Evolutionary conservation across 2,329 filamentous ascomycete genomes (phyloP).

Genomic region (Phaeosphaeriaceae sp.): DNA sequence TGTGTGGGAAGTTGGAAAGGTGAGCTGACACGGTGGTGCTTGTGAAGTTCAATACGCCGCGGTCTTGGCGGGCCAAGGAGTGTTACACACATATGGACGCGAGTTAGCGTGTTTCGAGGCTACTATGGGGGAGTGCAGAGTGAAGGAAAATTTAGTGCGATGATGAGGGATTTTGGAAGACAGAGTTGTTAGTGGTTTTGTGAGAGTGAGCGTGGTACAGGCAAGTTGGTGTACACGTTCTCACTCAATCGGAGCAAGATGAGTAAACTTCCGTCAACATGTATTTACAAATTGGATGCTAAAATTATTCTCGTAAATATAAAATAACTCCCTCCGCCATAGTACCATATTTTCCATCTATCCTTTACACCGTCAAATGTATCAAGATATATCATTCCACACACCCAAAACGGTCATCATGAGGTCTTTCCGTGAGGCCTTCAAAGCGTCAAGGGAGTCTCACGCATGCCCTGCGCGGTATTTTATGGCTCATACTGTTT

Average conservation of each 20-base stretch:
- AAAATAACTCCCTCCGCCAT: background rate
- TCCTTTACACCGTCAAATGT: background rate
- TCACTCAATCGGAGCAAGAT: too few relatives aligned
- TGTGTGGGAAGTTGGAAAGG: slow-evolving; percentile 13
- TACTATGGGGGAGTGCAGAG: background rate
- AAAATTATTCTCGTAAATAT: too few relatives aligned
- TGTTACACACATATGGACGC: slow-evolving; percentile 16
- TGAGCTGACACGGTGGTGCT: slow-evolving; percentile 2
- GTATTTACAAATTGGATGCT: too few relatives aligned
- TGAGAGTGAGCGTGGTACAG: background rate
- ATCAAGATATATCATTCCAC: too few relatives aligned
- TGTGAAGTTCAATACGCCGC: slow-evolving; percentile 6
- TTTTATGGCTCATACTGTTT: slow-evolving; percentile 9
- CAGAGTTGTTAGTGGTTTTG: background rate
- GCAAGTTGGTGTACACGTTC: too few relatives aligned
- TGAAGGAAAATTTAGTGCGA: background rate
- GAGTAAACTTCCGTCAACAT: too few relatives aligned
- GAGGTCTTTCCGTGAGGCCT: background rate
- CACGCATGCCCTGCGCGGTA: background rate
- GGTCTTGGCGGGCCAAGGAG: slow-evolving; percentile 12
- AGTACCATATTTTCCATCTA: background rate
- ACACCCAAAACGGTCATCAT: background rate
- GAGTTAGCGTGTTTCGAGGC: background rate
- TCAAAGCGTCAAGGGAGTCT: background rate
- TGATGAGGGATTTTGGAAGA: background rate